Evolutionary conservation across 2,329 filamentous ascomycete species (phyloP).

Genomic region (Coniochaeta pulveracea): DNA sequence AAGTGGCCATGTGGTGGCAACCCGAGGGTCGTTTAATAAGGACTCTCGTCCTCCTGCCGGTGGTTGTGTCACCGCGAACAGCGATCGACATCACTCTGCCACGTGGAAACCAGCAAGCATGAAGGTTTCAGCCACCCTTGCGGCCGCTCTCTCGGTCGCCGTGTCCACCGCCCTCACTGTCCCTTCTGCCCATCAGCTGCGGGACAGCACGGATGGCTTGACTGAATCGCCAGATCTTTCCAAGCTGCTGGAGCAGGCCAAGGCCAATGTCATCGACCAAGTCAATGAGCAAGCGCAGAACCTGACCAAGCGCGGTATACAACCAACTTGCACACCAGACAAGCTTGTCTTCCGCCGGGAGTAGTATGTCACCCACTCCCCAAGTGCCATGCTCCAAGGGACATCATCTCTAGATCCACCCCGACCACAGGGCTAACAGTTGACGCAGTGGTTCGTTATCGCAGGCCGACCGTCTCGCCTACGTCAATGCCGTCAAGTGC

Average conservation of each 20-base stretch:
- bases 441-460: constrained; percentile 18
- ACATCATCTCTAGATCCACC: no score
- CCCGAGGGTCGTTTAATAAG: constrained; percentile 1
- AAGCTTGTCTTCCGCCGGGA: constrained; percentile 17
- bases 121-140: constrained; percentile 8
- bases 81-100: neutral
- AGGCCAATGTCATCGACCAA: constrained; percentile 8
- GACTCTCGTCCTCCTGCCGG: neutral
- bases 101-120: constrained; percentile 1
- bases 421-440: neutral
- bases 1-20: constrained; percentile 1
- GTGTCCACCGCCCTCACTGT: constrained; percentile 5
- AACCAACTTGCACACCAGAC: constrained; percentile 12
- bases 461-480: constrained; percentile 19
- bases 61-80: neutral
- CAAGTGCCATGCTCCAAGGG: neutral
- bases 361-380: constrained; percentile 13
- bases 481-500: constrained; percentile 26
- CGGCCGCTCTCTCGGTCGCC: constrained; percentile 8
- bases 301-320: constrained; percentile 11
- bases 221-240: constrained; percentile 8
- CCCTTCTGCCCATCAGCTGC: constrained; percentile 7
- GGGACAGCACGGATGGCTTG: constrained; percentile 5
- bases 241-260: constrained; percentile 11
- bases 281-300: constrained; percentile 10